Percentiles rank a stretch among this genome's conserved stretches.
These are phyloP conservation scores for Centrapalus pauciflorus DNA, from an alignment of 129 eudicot genomes.

Conservation along the genomic window DNA sequence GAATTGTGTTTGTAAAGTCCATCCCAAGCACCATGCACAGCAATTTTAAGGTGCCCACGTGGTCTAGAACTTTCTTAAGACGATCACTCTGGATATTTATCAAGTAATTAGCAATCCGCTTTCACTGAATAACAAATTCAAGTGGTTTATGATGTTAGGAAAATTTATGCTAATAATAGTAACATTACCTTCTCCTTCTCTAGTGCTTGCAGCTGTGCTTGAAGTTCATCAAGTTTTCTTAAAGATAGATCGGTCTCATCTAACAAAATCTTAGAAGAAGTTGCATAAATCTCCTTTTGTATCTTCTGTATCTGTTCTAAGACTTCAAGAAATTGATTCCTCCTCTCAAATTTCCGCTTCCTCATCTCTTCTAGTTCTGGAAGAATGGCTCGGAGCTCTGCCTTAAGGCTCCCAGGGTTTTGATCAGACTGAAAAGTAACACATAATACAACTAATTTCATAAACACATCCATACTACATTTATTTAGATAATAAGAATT, in stretches of 20 bases:
- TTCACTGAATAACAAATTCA: not conserved
- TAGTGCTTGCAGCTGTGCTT: constrained; percentile 57
- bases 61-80: constrained; percentile 55
- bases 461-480: not conserved
- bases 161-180: not conserved
- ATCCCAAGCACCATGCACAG: constrained; percentile 84
- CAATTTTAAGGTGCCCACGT: constrained; percentile 45
- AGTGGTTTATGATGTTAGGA: not conserved
- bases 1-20: constrained; percentile 59
- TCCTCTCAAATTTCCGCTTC: constrained; percentile 65
- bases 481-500: not conserved
- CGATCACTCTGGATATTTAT: constrained; percentile 66
- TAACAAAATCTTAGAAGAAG: constrained; percentile 27
- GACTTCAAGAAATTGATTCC: constrained; percentile 59
- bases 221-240: constrained; percentile 76
- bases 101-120: not conserved
- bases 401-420: constrained; percentile 65
- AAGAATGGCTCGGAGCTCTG: constrained; percentile 63
- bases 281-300: constrained; percentile 46
- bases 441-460: not conserved
- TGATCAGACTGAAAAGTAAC: constrained; percentile 60
- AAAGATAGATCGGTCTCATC: constrained; percentile 76
- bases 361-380: constrained; percentile 87
- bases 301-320: constrained; percentile 61
- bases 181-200: constrained; percentile 74